Evolutionary conservation across 805 yeast species (phyloP), one percentile per base, ranked within the genome.

Genomic region (Metschnikowia kunwiensis): DNA sequence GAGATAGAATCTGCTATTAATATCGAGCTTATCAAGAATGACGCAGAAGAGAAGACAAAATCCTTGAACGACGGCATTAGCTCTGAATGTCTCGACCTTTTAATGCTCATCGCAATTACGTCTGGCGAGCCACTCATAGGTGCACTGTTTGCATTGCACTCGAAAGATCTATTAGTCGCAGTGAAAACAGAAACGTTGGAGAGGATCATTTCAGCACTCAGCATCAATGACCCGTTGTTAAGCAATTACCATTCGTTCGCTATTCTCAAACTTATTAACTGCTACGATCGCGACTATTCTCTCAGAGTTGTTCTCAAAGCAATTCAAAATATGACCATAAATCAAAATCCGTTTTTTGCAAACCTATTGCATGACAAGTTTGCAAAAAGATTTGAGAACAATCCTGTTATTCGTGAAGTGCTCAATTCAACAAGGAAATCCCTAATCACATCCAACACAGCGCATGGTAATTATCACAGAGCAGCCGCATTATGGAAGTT

Each of bases 401-500:
- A 13, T 13, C 8, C 9, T 4, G 9, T 10, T 3, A 7, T 20
- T 6, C 5, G 29, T 5, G 35, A 26, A 9, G 4, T n/a, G 18
- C 27, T 30, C 10, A 24, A 21, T 10, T 16, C 18, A 10, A 30
- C 35, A 6, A 31, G 40, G 18, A 31, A 27, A 14, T 24, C 23
- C 11, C 23, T 52, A 10, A 42, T 51, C 8, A 18, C 24, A 5
- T 32, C 38, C 16, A 55, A 53, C 26, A 10, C 50, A 2, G 30
- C 38, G 4, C 27, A 32, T 9, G 51, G 51, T 7, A 47, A 50
- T 22, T 21, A 27, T 7, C 23, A 32, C 7, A 45, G 50, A 19
- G 52, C 55, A 2, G 35, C 36, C 7, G 14, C 21, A 5, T 34
- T 54, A n/a, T 55, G 60, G 58, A 37, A 18, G 13, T n/a, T 21